Evolutionary conservation across 1,284 basidiomycete genomes (phyloP), one percentile per base, ranked within the genome.

Genomic region (Fomitopsis palustris): DNA sequence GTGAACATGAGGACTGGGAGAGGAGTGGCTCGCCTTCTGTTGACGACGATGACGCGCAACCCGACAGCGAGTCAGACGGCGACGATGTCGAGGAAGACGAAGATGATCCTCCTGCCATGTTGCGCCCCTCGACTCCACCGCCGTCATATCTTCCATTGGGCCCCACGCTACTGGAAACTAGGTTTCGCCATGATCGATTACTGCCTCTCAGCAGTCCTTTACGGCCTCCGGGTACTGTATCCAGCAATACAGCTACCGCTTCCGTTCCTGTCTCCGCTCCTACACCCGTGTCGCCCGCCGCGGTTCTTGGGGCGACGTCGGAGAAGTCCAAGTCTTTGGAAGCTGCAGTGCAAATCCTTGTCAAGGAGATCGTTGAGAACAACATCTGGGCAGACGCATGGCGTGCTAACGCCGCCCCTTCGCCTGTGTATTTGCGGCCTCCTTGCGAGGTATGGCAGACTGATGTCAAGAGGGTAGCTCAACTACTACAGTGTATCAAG

Each of bases 261-360:
- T 67, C 76, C 10, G 78, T 78, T 0, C 75, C 79, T 8, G 72
- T 74, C 3, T 87, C 85, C 14, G 88, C 86, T 0, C 89, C 88
- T 2, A 92, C 89, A 0, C 89, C 89, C 1, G 87, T 91, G 3
- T 92, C 89, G 0, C 89, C 89, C 27, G 88, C 86, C 5, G 87
- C 88, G 1, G 77, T 78, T 0, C 70, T 87, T 19, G 86, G 85
- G 5, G 79, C 79, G 2, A 75, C 82, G 1, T 81, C 79, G 1
- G 87, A 90, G 67, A 83, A 83, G 64, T 80, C 80, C 6, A 86
- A 83, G 68, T 81, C 81, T 0, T 73, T 90, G n/a, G 88, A 90
- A 69, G 81, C 82, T 0, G 82, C 83, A 0, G 87, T 83, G 2
- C 77, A 77, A 56, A 78, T 81, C 41, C 71, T 92, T 27, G 84